These are phyloP conservation scores for Starmerella stigmatis DNA, from an alignment of 805 yeast genomes.

Conservation along the genomic window DNA sequence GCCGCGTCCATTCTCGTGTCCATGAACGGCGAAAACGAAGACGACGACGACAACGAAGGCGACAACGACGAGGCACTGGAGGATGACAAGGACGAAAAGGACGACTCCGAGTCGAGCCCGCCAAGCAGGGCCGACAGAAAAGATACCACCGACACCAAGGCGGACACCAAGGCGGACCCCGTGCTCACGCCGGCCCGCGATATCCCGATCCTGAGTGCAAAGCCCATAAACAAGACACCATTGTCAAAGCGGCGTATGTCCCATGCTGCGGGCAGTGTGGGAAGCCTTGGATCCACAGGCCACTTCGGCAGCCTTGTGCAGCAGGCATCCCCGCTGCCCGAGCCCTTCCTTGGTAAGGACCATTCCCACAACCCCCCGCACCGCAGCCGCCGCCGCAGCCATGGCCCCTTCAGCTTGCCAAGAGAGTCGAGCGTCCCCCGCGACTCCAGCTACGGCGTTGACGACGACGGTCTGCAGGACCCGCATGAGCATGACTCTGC, in stretches of 20 bases:
- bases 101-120: not conserved
- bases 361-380: constrained; percentile 17
- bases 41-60: constrained; percentile 3
- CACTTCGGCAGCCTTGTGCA: constrained; percentile 15
- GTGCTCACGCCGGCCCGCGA: constrained; percentile 19
- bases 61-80: constrained; percentile 4
- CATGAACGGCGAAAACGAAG: constrained; percentile 41
- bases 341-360: constrained; percentile 20
- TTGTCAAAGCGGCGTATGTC: constrained; percentile 11
- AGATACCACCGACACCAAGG: not conserved
- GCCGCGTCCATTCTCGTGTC: constrained; percentile 59
- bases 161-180: not conserved
- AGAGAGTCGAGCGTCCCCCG: constrained; percentile 7
- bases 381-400: constrained; percentile 13
- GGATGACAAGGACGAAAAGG: constrained; percentile 7
- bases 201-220: constrained; percentile 17
- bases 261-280: constrained; percentile 7
- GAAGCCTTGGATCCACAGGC: constrained; percentile 9
- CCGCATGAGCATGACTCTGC: constrained; percentile 19
- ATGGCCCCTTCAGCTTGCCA: constrained; percentile 7
- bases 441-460: constrained; percentile 8
- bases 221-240: constrained; percentile 18
- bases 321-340: constrained; percentile 25
- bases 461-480: constrained; percentile 26
- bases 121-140: not conserved